Evolutionary conservation across 129 eudicot species (phyloP).

Genomic region (Flaveria ramosissima): DNA sequence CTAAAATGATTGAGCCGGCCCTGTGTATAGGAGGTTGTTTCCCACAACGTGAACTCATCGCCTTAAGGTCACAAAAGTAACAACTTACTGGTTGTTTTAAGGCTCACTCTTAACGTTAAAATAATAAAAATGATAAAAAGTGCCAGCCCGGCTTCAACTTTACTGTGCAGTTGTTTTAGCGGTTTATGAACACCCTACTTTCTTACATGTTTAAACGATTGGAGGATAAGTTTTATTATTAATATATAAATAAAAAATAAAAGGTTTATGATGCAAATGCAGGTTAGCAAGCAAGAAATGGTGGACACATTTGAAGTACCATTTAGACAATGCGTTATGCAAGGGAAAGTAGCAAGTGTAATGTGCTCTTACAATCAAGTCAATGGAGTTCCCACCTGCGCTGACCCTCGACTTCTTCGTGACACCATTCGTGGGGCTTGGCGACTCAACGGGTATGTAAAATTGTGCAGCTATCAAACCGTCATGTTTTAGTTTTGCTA

Average conservation of each 20-base stretch:
- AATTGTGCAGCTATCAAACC: background rate
- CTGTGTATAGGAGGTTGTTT: no score
- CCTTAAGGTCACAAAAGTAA: no score
- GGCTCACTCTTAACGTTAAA: background rate
- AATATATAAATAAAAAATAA: background rate
- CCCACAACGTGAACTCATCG: no score
- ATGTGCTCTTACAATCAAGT: conserved; percentile 97
- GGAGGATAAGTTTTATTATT: background rate
- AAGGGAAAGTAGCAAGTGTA: conserved; percentile 87
- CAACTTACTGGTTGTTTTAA: no score
- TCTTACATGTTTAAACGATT: background rate
- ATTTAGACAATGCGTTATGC: conserved; percentile 67
- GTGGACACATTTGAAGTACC: conserved; percentile 83
- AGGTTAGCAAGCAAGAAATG: conserved; percentile 93
- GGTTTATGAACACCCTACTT: background rate
- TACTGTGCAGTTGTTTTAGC: background rate
- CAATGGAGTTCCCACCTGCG: conserved; percentile 91
- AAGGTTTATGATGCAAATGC: conserved; percentile 4
- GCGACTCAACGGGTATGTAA: conserved; percentile 64
- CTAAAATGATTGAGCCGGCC: no score
- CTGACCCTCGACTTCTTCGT: conserved; percentile 81
- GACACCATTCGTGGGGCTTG: conserved; percentile 75
- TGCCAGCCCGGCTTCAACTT: no score
- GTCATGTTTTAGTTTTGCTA: background rate
- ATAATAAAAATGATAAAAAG: background rate